Evolutionary conservation across 805 yeast species (phyloP).

Genomic region (Yamadazyma phyllophila): DNA sequence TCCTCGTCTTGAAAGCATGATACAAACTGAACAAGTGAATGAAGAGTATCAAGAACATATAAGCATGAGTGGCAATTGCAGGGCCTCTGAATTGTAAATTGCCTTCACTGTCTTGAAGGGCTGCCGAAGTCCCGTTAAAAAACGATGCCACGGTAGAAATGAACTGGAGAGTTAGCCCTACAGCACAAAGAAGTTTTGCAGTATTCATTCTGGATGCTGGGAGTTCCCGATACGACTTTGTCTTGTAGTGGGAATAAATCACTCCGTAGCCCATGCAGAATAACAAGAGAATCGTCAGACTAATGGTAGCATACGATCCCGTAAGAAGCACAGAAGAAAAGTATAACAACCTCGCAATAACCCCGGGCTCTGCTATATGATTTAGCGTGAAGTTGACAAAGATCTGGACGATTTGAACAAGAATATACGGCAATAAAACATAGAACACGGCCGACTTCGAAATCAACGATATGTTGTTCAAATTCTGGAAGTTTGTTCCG

Average conservation of each 20-base stretch:
- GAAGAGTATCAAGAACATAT: neutral
- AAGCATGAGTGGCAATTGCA: neutral
- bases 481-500: slow-evolving; percentile 25
- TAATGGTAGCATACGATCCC: slow-evolving; percentile 11
- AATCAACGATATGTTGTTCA: slow-evolving; percentile 27
- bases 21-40: slow-evolving; percentile 12
- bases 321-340: neutral
- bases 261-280: slow-evolving; percentile 39
- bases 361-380: slow-evolving; percentile 2
- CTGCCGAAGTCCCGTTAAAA: neutral
- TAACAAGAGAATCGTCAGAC: slow-evolving; percentile 19
- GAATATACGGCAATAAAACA: slow-evolving; percentile 21
- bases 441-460: slow-evolving; percentile 28
- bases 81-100: neutral
- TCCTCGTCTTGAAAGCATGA: slow-evolving; percentile 27
- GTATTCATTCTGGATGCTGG: slow-evolving; percentile 14
- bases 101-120: neutral
- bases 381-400: slow-evolving; percentile 7
- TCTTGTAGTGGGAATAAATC: slow-evolving; percentile 23
- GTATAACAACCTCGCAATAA: neutral
- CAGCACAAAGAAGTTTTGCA: slow-evolving; percentile 1
- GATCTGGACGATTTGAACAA: neutral
- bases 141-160: neutral
- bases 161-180: neutral
- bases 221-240: slow-evolving; percentile 23